Evolutionary conservation across 371 early-diverging fungal genomes (phyloP), one percentile per base, ranked within the genome.

Genomic region (Lichtheimia ramosa): DNA sequence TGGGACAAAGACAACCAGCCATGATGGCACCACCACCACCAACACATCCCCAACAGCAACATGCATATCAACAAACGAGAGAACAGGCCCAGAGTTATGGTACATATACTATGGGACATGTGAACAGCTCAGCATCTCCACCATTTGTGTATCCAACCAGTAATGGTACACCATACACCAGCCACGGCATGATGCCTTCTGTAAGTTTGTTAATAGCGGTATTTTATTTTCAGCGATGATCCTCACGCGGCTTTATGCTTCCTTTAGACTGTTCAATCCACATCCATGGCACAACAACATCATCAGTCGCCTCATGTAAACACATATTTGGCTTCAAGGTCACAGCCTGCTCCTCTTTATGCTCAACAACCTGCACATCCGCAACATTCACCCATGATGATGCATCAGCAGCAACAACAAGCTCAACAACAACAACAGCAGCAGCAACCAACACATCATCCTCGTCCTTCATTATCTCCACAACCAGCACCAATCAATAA

Each of bases 401-500:
- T 54, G 23, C 59, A 53, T 48, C 61, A 34, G 6, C 59, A 53
- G 42, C 53, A 52, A 21, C 21, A 27, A 20, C 50, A 24, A 21
- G 8, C 34, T 25, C 43, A 20, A 24, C 12, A n/a, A 16, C 48
- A n/a, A 18, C 46, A 27, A 27, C 49, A 15, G 25, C 48, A 56
- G 3, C 25, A 25, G 25, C 25, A 25, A 25, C 25, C 57, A 48
- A 6, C 57, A 46, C 27, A 41, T 16, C 46, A 18, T 20, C 14
- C 54, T 15, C 59, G 43, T 5, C 34, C 50, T 6, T 48, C 53
- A n/a, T 43, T 59, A 53, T 58, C 46, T 56, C 50, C 57, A 24
- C 55, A 61, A 24, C 56, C 40, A 40, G 57, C 57, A 48, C 57
- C 46, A 27, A 25, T 48, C 5, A 56, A 14, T 25, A 34, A 46